These are phyloP conservation scores for Ophiocordyceps robertsii DNA, from an alignment of 2,329 filamentous ascomycete species.

Conservation along the genomic window DNA sequence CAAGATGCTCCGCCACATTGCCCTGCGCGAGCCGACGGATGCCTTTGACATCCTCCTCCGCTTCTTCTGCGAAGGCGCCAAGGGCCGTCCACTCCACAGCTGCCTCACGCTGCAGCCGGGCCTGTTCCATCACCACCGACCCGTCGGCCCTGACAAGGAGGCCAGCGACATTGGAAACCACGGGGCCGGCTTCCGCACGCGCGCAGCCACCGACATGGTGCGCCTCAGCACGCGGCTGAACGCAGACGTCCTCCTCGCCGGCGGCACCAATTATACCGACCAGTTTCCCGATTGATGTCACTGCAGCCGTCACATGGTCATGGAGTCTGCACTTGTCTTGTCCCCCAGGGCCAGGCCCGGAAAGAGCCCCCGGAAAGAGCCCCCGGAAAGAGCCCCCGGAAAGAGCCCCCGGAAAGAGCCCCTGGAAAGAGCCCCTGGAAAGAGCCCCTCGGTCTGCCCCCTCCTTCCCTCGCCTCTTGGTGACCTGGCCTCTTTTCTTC, in stretches of 20 bases:
- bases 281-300: conserved; percentile 2
- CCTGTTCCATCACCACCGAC: conserved; percentile 31
- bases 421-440: too few species aligned
- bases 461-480: too few species aligned
- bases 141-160: conserved; percentile 18
- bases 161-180: conserved; percentile 24
- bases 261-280: conserved; percentile 15
- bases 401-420: too few species aligned
- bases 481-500: too few species aligned
- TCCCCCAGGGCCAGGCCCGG: too few species aligned
- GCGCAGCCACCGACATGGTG: conserved; percentile 19
- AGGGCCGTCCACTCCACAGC: conserved; percentile 18
- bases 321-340: too few species aligned
- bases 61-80: conserved; percentile 28
- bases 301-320: too few species aligned
- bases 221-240: conserved; percentile 27
- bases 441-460: too few species aligned
- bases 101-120: conserved; percentile 27
- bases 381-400: too few species aligned
- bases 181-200: conserved; percentile 16
- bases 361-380: too few species aligned
- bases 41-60: conserved; percentile 30
- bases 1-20: conserved; percentile 27
- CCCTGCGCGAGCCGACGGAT: conserved; percentile 23
- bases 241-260: conserved; percentile 20